Base-by-base conservation (phyloP, 2,329 filamentous ascomycete species). In the Colletotrichum liriopes region DNA sequence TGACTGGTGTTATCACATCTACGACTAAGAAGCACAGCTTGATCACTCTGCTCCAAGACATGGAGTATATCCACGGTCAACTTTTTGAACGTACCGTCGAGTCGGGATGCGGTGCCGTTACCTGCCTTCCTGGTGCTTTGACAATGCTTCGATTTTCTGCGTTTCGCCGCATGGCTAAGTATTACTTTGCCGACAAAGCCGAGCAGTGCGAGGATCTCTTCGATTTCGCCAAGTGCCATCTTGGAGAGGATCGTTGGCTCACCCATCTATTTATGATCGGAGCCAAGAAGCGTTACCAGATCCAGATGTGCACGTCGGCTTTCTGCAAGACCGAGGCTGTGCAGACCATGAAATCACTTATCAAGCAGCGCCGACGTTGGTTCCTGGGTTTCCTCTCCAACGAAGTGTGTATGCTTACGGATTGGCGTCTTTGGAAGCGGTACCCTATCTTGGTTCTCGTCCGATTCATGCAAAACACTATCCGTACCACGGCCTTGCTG, bases 221-320 rank as follows among this genome's bases (percentile, higher is more conserved):
- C 79, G 96, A 99, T 80, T 98, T 96, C 79, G 95, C 94, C 68
- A 98, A 98, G 84, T 95, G 94, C 78, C 95, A 98, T 83, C 84
- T 98, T 54, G 96, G 96, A 49, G 96, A 98, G 82, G 96, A 99
- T 82, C 90, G 96, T 74, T 98, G 96, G 95, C 88, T 98, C 68
- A 99, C 96, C 1, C 96, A 99, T 85, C 88, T 99, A 71, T 98
- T 99, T 87, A 99, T 99, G 96, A 96, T 98, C 78, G 95, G 95
- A 32, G 95, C 96, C 55, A 94, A 95, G 84, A 91, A 97, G 81
- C 90, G 94, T 51, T 97, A 97, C 81, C 96, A 98, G 82, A 98
- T 98, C 74, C 94, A 97, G 83, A 96, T 98, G 92, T 98, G 96
- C 82, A 98, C 95, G 0, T 96, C 94, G 66, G 96, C 96, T 9